These are phyloP conservation scores for Populus tremula DNA, from an alignment of 345 rosid species.

Conservation along the genomic window DNA sequence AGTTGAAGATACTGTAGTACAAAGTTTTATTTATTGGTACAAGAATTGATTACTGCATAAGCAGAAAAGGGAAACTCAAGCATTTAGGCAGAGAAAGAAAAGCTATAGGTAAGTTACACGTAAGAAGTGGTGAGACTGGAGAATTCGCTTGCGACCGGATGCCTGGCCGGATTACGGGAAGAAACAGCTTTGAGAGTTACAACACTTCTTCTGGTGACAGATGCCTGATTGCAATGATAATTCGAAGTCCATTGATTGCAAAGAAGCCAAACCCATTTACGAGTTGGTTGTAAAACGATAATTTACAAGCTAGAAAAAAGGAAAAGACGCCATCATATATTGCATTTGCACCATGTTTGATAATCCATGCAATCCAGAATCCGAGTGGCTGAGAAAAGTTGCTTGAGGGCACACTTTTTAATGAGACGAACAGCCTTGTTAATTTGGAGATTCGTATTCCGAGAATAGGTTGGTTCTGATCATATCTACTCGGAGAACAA, in stretches of 20 bases:
- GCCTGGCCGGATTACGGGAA: background rate
- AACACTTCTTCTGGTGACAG: background rate
- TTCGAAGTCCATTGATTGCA: slow-evolving; percentile 2
- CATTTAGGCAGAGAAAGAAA: background rate
- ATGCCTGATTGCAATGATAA: slow-evolving; percentile 4
- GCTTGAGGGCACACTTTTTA: background rate
- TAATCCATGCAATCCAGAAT: too few relatives aligned
- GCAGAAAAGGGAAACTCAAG: background rate
- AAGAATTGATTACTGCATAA: background rate
- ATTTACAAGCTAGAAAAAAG: background rate
- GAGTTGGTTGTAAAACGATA: too few relatives aligned
- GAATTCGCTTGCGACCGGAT: background rate
- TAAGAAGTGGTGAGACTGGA: background rate
- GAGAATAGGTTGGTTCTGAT: background rate
- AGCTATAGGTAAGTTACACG: too few relatives aligned
- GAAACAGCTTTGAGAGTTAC: too few relatives aligned
- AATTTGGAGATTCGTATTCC: background rate
- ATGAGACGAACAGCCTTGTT: background rate
- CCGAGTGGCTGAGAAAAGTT: background rate
- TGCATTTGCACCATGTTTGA: background rate
- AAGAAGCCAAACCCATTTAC: background rate
- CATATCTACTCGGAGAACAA: background rate
- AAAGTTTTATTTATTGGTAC: background rate
- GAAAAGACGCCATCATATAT: background rate
- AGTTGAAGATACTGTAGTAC: too few relatives aligned